Percentiles rank a stretch among this genome's conserved stretches.
These are phyloP conservation scores for Epithemia pelagica DNA, from an alignment of 108 stramenopile genomes.

Conservation along the genomic window DNA sequence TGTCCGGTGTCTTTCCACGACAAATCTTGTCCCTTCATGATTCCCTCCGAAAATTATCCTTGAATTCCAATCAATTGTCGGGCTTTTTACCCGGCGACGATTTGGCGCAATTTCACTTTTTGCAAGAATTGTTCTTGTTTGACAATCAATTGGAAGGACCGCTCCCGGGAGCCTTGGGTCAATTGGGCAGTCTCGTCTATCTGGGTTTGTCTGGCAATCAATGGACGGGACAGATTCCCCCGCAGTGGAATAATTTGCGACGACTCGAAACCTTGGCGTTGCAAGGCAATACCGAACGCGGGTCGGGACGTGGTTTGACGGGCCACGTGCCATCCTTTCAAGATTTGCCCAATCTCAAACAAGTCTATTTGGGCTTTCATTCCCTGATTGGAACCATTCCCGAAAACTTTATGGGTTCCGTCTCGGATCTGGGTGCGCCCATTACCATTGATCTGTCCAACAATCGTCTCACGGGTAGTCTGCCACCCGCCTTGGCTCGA, in stretches of 20 bases:
- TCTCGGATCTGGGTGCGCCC: slow-evolving; percentile 15
- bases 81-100: slow-evolving; percentile 19
- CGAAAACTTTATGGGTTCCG: slow-evolving; percentile 35
- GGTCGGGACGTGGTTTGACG: slow-evolving; percentile 2
- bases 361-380: slow-evolving; percentile 32
- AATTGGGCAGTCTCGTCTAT: slow-evolving; percentile 13
- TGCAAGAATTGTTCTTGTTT: slow-evolving; percentile 11
- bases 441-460: slow-evolving; percentile 33
- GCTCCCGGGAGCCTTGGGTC: slow-evolving; percentile 41
- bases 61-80: slow-evolving; percentile 15
- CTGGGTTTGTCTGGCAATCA: slow-evolving; percentile 32
- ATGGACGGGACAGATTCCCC: slow-evolving; percentile 42
- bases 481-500: slow-evolving; percentile 24
- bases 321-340: slow-evolving; percentile 14
- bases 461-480: slow-evolving; percentile 26
- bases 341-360: slow-evolving; percentile 4
- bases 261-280: slow-evolving; percentile 3
- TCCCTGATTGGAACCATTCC: slow-evolving; percentile 43
- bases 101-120: slow-evolving; percentile 12
- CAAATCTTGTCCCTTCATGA: slow-evolving; percentile 33
- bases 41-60: slow-evolving; percentile 16
- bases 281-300: neutral
- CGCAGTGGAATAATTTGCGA: slow-evolving; percentile 12
- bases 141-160: slow-evolving; percentile 42
- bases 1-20: slow-evolving; percentile 35